Evolutionary conservation across 1,139 yeast genomes (phyloP).

Genomic region (Blastobotrys buckinghamii): DNA sequence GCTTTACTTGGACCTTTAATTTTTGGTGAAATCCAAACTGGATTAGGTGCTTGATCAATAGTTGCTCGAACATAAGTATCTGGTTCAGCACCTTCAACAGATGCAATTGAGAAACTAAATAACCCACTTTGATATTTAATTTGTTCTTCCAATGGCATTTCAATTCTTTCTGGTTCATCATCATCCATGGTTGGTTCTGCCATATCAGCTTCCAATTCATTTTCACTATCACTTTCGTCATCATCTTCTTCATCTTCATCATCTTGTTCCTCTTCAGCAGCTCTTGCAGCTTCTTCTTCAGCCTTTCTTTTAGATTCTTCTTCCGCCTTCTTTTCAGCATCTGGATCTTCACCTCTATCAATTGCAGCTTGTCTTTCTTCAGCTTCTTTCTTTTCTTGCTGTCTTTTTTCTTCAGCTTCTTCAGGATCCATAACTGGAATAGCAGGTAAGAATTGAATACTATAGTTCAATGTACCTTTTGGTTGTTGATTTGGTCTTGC

Average conservation of each 20-base stretch:
- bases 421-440: constrained; percentile 71
- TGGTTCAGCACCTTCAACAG: constrained; percentile 39
- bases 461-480: constrained; percentile 71
- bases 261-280: constrained; percentile 22
- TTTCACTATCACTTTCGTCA: constrained; percentile 32
- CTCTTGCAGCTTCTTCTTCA: constrained; percentile 12
- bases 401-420: constrained; percentile 55
- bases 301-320: constrained; percentile 21
- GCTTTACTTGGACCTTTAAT: constrained; percentile 36
- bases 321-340: constrained; percentile 27
- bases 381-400: constrained; percentile 26
- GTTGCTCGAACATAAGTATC: constrained; percentile 63
- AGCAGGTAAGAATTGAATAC: constrained; percentile 75
- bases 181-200: constrained; percentile 26
- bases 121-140: constrained; percentile 67
- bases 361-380: constrained; percentile 31
- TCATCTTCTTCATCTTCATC: constrained; percentile 21
- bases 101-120: constrained; percentile 56
- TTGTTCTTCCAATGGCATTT: constrained; percentile 54
- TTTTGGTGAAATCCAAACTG: constrained; percentile 51
- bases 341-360: constrained; percentile 26
- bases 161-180: constrained; percentile 42
- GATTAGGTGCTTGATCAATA: constrained; percentile 67
- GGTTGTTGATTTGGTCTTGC: constrained; percentile 65
- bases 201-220: constrained; percentile 25